Evolutionary conservation across 2,329 filamentous ascomycete genomes (phyloP), one percentile per base, ranked within the genome.

Genomic region (Colletotrichum limetticola): DNA sequence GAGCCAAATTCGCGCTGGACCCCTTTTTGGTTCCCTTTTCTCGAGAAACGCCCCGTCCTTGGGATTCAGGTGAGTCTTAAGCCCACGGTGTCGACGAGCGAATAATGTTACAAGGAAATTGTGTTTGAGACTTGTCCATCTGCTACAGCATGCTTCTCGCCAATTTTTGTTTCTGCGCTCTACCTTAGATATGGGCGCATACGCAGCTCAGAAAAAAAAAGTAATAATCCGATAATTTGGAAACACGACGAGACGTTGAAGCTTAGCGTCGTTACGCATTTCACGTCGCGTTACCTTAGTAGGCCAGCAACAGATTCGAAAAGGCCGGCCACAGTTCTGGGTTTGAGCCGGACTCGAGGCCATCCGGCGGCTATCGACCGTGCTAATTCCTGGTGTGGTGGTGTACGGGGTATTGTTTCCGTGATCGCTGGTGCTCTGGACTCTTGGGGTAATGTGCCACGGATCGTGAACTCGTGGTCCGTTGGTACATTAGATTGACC

Each of bases 41-140:
- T 16, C 14, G 42, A 53, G 58, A 57, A 37, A 57, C 57, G 56
- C n/a, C 26, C 30, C 57, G 57, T n/a, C 66, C 49, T 42, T 16
- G 22, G 49, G 28, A 71, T 68, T 62, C 64, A 68, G 64, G 57
- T 58, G 35, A 14, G 55, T 42, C 5, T 42, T 42, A 14, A 42
- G 35, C 9, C 11, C 32, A 35, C 11, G 32, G 32, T 35, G 8
- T 35, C 11, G 32, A 35, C 32, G 8, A 35, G 8, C 11, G 32
- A 35, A 30, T 2, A 30, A 30, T 30, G 28, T 30, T 30, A 30
- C 0, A 8, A 30, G 28, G 28, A 2, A 30, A 30, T 8, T 8
- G 8, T 30, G 28, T 32, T 37, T 37, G 35, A 5, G 11, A 37
- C 14, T 12, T 12, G 11, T 37, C 11, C 35, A 42, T 42, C 35